Evolutionary conservation across 2,329 filamentous ascomycete species (phyloP).

Genomic region (Pseudocercospora fuligena): DNA sequence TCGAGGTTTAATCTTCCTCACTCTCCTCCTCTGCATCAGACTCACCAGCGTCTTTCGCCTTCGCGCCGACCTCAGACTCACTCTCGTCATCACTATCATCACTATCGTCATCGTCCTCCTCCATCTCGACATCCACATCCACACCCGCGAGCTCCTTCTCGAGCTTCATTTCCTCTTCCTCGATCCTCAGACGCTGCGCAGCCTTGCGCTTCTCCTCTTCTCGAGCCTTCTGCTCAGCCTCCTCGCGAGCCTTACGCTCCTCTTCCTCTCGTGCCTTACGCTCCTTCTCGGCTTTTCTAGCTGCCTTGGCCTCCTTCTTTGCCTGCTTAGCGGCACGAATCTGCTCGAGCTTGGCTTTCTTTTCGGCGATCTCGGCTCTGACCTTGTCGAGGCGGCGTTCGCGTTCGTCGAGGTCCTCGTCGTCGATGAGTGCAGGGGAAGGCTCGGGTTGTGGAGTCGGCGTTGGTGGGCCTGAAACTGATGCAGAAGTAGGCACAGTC

Average conservation of each 20-base stretch:
- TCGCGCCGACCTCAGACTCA: not conserved
- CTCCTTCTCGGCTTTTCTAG: not conserved
- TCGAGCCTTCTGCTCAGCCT: not conserved
- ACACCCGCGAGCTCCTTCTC: conserved; percentile 25
- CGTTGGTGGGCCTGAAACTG: not conserved
- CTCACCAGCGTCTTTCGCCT: conserved; percentile 12
- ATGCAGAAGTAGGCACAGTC: not conserved
- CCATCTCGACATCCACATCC: conserved; percentile 23
- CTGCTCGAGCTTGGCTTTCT: not conserved
- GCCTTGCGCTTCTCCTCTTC: conserved; percentile 12
- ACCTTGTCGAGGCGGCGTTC: not conserved
- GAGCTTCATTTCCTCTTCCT: conserved; percentile 17
- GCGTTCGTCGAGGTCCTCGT: not conserved
- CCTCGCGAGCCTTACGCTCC: conserved; percentile 19
- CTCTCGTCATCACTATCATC: not conserved
- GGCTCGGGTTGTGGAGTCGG: not conserved
- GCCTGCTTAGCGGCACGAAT: not conserved
- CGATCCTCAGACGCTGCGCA: not conserved
- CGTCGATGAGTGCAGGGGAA: not conserved
- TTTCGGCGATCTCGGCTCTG: not conserved
- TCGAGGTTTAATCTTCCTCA: conserved; percentile 22
- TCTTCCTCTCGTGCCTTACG: not conserved
- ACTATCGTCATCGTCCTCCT: conserved; percentile 22
- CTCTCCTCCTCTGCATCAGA: conserved; percentile 19
- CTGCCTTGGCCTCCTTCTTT: conserved; percentile 1